phyloP scores from a whole-genome alignment of 2,329 filamentous ascomycete species.

The Aschersonia sp. region DNA sequence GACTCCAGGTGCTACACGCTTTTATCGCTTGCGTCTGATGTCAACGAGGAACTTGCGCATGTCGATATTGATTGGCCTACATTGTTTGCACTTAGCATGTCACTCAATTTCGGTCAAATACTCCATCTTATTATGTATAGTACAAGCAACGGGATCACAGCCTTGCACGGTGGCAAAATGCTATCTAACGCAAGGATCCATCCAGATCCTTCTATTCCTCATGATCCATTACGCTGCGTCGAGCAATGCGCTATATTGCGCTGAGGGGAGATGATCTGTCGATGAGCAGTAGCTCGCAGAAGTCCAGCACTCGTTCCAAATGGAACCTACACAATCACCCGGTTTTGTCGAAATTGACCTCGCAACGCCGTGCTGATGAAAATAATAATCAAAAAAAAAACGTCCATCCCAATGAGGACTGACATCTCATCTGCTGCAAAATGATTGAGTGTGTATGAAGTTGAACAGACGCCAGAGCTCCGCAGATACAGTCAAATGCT shows the following conservation, averaged over 20 bases:
- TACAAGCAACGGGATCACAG: no score
- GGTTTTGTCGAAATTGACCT: not conserved
- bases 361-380: conserved; percentile 13
- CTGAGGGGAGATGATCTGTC: conserved; percentile 38
- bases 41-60: no score
- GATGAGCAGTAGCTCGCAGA: conserved; percentile 11
- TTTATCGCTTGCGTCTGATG: no score
- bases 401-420: no score
- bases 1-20: no score
- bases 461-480: not conserved
- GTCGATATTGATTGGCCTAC: no score
- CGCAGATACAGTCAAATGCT: not conserved
- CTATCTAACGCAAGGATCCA: no score
- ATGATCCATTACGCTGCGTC: conserved; percentile 14
- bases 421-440: not conserved
- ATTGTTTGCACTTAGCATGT: no score
- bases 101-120: no score
- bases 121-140: no score
- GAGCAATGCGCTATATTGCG: conserved; percentile 17
- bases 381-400: not conserved
- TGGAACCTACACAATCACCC: not conserved
- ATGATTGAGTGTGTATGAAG: not conserved
- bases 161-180: no score
- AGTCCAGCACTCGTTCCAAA: conserved; percentile 5
- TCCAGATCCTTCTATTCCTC: not conserved